phyloP scores from a whole-genome alignment of 164 flowering plant genomes.

The Liquidambar formosana region DNA sequence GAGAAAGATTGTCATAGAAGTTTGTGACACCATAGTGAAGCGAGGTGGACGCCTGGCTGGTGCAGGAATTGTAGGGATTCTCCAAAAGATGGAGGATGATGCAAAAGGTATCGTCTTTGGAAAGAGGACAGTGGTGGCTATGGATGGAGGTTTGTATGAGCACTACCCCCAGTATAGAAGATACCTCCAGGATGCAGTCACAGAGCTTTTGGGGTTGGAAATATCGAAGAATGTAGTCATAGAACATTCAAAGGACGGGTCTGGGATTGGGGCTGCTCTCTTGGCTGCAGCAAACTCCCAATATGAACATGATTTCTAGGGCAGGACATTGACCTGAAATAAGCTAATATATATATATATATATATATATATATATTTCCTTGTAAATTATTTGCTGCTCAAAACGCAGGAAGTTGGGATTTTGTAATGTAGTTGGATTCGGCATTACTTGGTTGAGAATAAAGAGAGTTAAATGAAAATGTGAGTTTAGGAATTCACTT shows the following conservation, averaged over 20 bases:
- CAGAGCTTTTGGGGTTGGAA: slow-evolving; percentile 66
- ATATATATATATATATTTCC: no score
- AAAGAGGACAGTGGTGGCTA: slow-evolving; percentile 78
- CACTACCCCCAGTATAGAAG: slow-evolving; percentile 71
- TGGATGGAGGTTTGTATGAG: slow-evolving; percentile 90
- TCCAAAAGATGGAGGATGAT: slow-evolving; percentile 80
- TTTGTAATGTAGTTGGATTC: no score
- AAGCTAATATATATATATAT: no score
- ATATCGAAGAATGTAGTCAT: slow-evolving; percentile 58
- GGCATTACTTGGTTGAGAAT: no score
- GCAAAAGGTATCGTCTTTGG: slow-evolving; percentile 56
- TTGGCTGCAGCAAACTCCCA: slow-evolving; percentile 83
- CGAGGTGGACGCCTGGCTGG: slow-evolving; percentile 85
- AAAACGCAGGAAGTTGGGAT: no score
- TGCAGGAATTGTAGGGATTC: slow-evolving; percentile 91
- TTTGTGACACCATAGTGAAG: slow-evolving; percentile 71
- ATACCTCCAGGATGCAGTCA: slow-evolving; percentile 67
- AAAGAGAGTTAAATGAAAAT: no score
- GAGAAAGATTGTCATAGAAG: slow-evolving; percentile 56
- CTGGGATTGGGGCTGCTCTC: slow-evolving; percentile 93
- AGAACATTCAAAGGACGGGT: slow-evolving; percentile 82
- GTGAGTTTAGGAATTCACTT: no score
- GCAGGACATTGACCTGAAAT: neutral
- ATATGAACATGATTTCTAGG: slow-evolving; percentile 39
- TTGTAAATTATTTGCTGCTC: no score